Conservation (phyloP, 352 stramenopile genomes). For the Phytopythium sindhum region DNA sequence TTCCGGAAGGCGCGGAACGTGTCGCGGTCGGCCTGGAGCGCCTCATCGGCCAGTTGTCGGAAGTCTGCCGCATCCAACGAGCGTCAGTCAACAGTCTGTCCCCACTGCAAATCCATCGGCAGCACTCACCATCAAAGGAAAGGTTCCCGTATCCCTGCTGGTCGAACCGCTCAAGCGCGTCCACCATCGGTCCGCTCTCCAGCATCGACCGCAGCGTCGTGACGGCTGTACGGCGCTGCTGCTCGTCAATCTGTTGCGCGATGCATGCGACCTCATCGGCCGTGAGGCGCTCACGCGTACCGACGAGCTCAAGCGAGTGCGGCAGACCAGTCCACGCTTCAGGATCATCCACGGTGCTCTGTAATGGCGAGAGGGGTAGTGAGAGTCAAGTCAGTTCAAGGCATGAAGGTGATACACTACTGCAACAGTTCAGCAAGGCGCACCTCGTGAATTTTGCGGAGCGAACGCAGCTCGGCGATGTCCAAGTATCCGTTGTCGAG, state of each 20-base stretch:
- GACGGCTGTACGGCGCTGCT: slow-evolving; percentile 19
- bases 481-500: slow-evolving; percentile 60
- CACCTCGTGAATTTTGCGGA: slow-evolving; percentile 28
- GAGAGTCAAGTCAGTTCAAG: neutral
- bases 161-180: slow-evolving; percentile 51
- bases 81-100: neutral
- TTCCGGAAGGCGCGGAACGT: slow-evolving; percentile 26
- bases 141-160: slow-evolving; percentile 44
- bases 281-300: slow-evolving; percentile 17
- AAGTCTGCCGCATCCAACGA: slow-evolving; percentile 32
- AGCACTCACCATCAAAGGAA: slow-evolving; percentile 45
- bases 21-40: slow-evolving; percentile 24
- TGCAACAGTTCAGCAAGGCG: neutral
- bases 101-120: neutral
- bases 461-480: slow-evolving; percentile 63
- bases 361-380: neutral
- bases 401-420: neutral
- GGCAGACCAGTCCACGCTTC: slow-evolving; percentile 1
- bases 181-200: slow-evolving; percentile 30
- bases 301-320: slow-evolving; percentile 3
- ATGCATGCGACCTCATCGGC: slow-evolving; percentile 19
- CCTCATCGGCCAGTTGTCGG: slow-evolving; percentile 32
- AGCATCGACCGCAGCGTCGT: slow-evolving; percentile 40
- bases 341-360: neutral
- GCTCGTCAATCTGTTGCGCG: slow-evolving; percentile 17